A percentile compares a stretch with the other conserved stretches of the same genome.
phyloP scores from a whole-genome alignment of 2,329 filamentous ascomycete genomes.

The Epichloe uncinata region DNA sequence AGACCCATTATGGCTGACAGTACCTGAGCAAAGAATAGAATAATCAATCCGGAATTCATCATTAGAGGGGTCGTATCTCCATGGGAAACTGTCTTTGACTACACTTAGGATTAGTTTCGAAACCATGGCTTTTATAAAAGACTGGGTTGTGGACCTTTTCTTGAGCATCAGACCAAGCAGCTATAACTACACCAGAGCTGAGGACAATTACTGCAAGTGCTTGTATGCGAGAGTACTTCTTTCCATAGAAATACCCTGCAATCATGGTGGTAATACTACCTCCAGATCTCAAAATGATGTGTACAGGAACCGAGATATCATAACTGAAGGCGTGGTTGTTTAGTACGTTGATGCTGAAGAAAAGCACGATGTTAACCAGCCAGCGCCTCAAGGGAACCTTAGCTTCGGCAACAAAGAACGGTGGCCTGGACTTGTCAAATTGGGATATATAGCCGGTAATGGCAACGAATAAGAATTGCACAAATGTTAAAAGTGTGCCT shows the following conservation, averaged over 20 bases:
- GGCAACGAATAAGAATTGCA: constrained; percentile 76
- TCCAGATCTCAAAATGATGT: constrained; percentile 95
- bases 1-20: constrained; percentile 90
- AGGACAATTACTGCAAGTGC: constrained; percentile 69
- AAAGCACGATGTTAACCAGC: constrained; percentile 78
- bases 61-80: constrained; percentile 12
- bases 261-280: constrained; percentile 92
- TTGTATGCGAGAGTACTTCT: constrained; percentile 69
- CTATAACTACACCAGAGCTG: constrained; percentile 73
- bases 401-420: constrained; percentile 62
- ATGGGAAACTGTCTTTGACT: background rate
- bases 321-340: constrained; percentile 98
- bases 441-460: constrained; percentile 65
- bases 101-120: background rate
- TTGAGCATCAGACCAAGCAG: constrained; percentile 80
- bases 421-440: constrained; percentile 51
- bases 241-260: constrained; percentile 78
- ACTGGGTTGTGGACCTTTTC: constrained; percentile 49
- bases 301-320: constrained; percentile 87
- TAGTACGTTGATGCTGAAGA: constrained; percentile 86
- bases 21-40: constrained; percentile 79
- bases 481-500: constrained; percentile 80
- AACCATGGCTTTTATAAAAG: background rate
- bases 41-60: constrained; percentile 54
- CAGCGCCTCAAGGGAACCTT: constrained; percentile 75